phyloP scores from a whole-genome alignment of 306 rosid species.

The Vigna trinervia region DNA sequence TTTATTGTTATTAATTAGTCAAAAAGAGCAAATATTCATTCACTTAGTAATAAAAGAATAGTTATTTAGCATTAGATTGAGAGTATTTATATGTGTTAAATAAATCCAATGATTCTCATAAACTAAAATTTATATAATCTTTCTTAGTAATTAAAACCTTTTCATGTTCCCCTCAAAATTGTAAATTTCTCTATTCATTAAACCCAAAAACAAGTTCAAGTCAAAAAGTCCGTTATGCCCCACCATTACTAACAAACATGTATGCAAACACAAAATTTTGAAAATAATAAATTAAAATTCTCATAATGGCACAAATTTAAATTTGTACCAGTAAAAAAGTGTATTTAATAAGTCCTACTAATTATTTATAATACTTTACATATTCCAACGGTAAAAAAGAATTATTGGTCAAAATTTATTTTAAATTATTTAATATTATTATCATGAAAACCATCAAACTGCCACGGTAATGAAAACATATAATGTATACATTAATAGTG shows the following conservation, averaged over 20 bases:
- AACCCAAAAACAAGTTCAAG: neutral
- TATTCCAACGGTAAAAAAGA: neutral
- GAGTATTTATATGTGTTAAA: neutral
- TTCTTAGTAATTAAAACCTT: neutral
- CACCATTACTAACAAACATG: neutral
- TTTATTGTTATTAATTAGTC: neutral
- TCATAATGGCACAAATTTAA: neutral
- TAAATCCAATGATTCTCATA: neutral
- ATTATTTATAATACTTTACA: neutral
- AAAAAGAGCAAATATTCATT: neutral
- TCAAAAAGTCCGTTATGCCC: neutral
- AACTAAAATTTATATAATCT: neutral
- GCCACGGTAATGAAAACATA: neutral
- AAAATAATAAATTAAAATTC: neutral
- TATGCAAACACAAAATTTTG: neutral
- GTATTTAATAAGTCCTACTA: neutral
- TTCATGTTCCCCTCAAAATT: neutral
- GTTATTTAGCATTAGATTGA: neutral
- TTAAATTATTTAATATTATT: neutral
- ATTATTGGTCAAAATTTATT: neutral
- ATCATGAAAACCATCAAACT: neutral
- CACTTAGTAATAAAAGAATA: neutral
- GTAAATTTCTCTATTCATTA: neutral
- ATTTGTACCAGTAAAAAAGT: neutral
- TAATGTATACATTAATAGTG: neutral